Evolutionary conservation across 352 stramenopile genomes (phyloP).

Genomic region (Phytophthora pisi): DNA sequence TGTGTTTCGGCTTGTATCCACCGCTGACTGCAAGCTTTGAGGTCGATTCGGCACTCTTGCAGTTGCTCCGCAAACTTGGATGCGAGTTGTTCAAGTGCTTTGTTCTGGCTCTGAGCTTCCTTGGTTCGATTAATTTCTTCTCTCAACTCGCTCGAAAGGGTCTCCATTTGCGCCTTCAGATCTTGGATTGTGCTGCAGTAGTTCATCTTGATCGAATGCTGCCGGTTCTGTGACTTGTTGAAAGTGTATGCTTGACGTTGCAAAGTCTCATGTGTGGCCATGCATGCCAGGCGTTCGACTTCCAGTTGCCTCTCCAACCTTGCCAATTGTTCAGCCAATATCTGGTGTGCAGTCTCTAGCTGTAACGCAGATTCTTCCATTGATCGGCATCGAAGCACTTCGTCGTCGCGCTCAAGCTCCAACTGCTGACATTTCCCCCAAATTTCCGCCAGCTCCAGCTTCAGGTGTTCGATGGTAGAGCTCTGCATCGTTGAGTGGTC

Average conservation of each 20-base stretch:
- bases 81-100: neutral
- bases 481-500: slow-evolving; percentile 32
- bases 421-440: slow-evolving; percentile 4
- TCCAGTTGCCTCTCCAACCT: slow-evolving; percentile 21
- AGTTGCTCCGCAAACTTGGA: slow-evolving; percentile 9
- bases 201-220: slow-evolving; percentile 23
- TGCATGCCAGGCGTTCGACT: slow-evolving; percentile 13
- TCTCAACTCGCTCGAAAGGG: neutral
- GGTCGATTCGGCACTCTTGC: slow-evolving; percentile 19
- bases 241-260: slow-evolving; percentile 23
- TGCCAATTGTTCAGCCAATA: neutral
- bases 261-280: slow-evolving; percentile 19
- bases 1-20: slow-evolving; percentile 25
- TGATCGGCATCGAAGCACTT: slow-evolving; percentile 7
- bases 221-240: slow-evolving; percentile 11
- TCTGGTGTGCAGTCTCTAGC: slow-evolving; percentile 2
- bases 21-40: slow-evolving; percentile 9
- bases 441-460: slow-evolving; percentile 11
- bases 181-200: slow-evolving; percentile 18
- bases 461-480: slow-evolving; percentile 19
- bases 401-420: slow-evolving; percentile 16
- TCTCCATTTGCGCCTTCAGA: slow-evolving; percentile 16
- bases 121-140: neutral
- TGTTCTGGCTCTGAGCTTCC: neutral
- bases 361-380: neutral